Evolutionary conservation across 2,329 filamentous ascomycete genomes (phyloP).

Genomic region (Penicillium sp.): DNA sequence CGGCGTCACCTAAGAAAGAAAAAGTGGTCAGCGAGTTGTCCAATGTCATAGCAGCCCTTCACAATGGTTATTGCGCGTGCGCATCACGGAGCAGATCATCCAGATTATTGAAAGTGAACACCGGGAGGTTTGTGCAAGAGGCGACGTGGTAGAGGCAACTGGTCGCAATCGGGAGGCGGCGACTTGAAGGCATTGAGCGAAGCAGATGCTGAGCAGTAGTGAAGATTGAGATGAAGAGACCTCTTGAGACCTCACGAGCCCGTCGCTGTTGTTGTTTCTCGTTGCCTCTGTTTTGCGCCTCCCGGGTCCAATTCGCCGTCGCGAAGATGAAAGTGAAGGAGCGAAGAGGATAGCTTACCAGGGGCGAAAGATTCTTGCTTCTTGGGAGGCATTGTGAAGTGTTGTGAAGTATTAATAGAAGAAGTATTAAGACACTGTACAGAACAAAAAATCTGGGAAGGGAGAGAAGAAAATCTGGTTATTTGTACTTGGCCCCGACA

Average conservation of each 20-base stretch:
- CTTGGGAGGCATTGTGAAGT: slow-evolving; percentile 26
- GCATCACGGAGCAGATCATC: slow-evolving; percentile 3
- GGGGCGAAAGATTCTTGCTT: slow-evolving; percentile 26
- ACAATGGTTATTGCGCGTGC: slow-evolving; percentile 27
- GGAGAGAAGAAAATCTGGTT: slow-evolving; percentile 35
- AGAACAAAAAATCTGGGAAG: slow-evolving; percentile 19
- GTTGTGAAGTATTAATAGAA: slow-evolving; percentile 7
- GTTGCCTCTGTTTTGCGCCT: neutral
- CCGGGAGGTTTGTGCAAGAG: too few species aligned
- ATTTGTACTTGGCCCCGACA: slow-evolving; percentile 39
- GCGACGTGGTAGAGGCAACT: neutral
- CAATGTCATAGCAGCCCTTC: slow-evolving; percentile 5
- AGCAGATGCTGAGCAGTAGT: neutral
- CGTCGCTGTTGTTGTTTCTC: neutral
- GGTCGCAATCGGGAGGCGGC: slow-evolving; percentile 3
- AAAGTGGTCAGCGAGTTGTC: slow-evolving; percentile 27
- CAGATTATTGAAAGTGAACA: too few species aligned
- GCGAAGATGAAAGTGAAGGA: neutral
- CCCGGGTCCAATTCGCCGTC: neutral
- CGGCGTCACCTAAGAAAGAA: slow-evolving; percentile 69
- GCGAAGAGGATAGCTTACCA: slow-evolving; percentile 19
- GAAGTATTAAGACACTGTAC: slow-evolving; percentile 20
- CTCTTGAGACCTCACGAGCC: neutral
- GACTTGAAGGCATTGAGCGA: neutral
- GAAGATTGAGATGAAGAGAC: neutral